phyloP scores from a whole-genome alignment of 306 rosid genomes.

The Psophocarpus tetragonolobus region DNA sequence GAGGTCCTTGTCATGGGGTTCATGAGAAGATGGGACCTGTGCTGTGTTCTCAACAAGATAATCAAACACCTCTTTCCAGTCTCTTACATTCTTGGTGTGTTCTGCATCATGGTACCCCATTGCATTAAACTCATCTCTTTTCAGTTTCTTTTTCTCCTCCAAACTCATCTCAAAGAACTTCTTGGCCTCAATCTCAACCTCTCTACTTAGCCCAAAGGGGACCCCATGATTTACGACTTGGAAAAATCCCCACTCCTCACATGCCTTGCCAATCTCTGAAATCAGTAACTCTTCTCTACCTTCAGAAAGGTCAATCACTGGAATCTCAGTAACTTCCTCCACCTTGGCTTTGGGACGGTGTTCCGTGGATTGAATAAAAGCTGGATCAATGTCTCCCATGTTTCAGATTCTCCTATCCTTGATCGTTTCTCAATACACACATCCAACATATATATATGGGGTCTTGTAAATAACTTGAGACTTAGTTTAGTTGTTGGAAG shows the following conservation, averaged over 20 bases:
- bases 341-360: constrained; percentile 48
- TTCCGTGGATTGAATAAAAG: constrained; percentile 65
- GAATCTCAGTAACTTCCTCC: constrained; percentile 34
- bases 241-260: constrained; percentile 84
- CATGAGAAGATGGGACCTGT: constrained; percentile 55
- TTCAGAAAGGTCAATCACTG: constrained; percentile 40
- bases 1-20: constrained; percentile 38
- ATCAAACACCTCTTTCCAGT: constrained; percentile 92
- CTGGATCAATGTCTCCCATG: constrained; percentile 68
- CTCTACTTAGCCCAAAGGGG: constrained; percentile 34
- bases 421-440: background rate
- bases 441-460: background rate
- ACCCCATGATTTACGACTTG: constrained; percentile 81
- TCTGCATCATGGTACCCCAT: constrained; percentile 79
- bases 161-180: constrained; percentile 48
- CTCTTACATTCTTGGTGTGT: constrained; percentile 73
- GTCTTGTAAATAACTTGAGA: background rate
- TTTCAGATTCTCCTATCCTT: background rate
- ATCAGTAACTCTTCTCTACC: constrained; percentile 23
- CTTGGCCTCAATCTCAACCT: constrained; percentile 40
- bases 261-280: constrained; percentile 57
- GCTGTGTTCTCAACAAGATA: constrained; percentile 50
- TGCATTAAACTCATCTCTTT: constrained; percentile 54
- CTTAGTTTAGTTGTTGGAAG: background rate
- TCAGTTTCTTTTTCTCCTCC: constrained; percentile 58